Evolutionary conservation across 441 rosid species (phyloP), one percentile per base, ranked within the genome.

Genomic region (Melastoma candidum): DNA sequence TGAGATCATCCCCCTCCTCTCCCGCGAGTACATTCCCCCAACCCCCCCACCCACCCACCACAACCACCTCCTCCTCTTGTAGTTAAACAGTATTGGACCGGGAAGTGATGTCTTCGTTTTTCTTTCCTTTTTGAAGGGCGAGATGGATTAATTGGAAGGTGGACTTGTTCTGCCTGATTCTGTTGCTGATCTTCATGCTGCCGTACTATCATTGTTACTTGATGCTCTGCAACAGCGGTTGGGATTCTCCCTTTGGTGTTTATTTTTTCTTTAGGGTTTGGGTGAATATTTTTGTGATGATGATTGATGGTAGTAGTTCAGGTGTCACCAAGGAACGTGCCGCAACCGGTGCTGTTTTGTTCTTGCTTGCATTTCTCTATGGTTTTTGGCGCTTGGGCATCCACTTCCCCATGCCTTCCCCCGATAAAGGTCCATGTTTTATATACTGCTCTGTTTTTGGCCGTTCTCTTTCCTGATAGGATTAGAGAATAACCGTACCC

Each of bases 321-420:
- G 97, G 99, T 63, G 74, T 94, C 53, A 80, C 95, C 75, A 89
- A 82, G 75, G 85, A 90, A 67, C 84, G 97, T 32, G 97, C 96
- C 69, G 95, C 85, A 51, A 75, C 79, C 49, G 96, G 96, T 65
- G 99, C 97, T 67, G 66, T 90, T 67, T 60, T 94, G 57, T 94
- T 94, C 74, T 80, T 90, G 76, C 65, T 84, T 58, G 94, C 87
- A 24, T 94, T 85, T 72, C 92, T 94, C 29, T 94, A 94, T 75
- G 95, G 81, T 66, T 94, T 94, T 68, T 94, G 99, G 99, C 96
- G 99, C 71, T 83, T 90, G 99, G 97, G 99, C 62, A 72, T 94
- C 75, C 99, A 94, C 73, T 94, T 94, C 56, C 99, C 96, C 46
- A 94, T 94, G 97, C 97, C 96, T 70, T 87, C 97, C 1, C 80